Conservation (phyloP, 495 filamentous ascomycete species). For the Xylaria scruposa region DNA sequence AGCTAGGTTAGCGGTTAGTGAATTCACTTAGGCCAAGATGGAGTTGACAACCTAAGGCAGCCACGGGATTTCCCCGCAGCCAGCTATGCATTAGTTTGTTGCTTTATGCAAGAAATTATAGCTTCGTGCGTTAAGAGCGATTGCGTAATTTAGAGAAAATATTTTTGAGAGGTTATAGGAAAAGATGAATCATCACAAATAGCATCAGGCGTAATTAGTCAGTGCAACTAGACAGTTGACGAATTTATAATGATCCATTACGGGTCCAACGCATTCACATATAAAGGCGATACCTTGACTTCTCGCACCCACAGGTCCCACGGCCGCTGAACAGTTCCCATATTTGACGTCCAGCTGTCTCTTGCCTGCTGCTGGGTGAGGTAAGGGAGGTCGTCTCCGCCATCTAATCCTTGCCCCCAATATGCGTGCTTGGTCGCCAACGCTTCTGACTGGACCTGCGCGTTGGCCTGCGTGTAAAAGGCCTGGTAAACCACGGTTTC, state of each 20-base stretch:
- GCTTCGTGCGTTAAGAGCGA: background rate
- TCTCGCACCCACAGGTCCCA: constrained; percentile 55
- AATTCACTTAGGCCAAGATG: background rate
- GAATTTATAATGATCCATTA: background rate
- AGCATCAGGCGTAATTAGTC: background rate
- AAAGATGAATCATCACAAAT: background rate
- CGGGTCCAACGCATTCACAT: constrained; percentile 30
- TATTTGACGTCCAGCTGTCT: constrained; percentile 33
- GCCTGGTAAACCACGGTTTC: constrained; percentile 50
- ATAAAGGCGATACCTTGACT: constrained; percentile 44
- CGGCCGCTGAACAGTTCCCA: constrained; percentile 37
- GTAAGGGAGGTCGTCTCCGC: background rate
- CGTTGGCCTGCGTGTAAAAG: constrained; percentile 57
- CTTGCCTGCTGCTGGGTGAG: constrained; percentile 11
- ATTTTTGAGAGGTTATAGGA: background rate
- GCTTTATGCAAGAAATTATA: background rate
- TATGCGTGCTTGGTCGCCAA: constrained; percentile 22
- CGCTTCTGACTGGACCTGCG: constrained; percentile 47
- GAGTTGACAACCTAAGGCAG: background rate
- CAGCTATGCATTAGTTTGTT: background rate
- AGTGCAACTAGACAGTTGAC: background rate
- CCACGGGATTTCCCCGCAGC: background rate
- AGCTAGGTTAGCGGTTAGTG: no score
- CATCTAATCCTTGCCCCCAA: background rate
- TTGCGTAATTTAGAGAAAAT: background rate